Conservation (phyloP, 768 basidiomycete genomes). For the Lentinus tigrinus region DNA sequence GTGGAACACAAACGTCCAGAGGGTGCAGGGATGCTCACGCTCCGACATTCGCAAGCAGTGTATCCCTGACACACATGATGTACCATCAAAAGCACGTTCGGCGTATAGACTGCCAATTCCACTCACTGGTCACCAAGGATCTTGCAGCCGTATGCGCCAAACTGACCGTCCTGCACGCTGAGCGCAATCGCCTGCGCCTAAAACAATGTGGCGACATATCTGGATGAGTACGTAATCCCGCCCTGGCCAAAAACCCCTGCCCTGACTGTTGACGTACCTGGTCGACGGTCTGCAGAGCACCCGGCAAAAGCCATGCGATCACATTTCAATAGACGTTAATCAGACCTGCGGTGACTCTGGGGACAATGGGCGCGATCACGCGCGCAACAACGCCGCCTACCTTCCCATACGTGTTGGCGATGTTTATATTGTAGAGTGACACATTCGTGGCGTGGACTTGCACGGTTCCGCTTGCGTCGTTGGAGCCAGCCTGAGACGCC, state of each 20-base stretch:
- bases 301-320: neutral
- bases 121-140: conserved; percentile 22
- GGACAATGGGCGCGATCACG: conserved; percentile 5
- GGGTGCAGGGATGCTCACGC: conserved; percentile 9
- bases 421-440: conserved; percentile 25
- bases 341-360: neutral
- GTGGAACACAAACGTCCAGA: neutral
- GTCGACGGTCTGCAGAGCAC: conserved; percentile 12
- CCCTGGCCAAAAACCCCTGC: neutral
- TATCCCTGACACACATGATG: conserved; percentile 14
- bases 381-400: neutral
- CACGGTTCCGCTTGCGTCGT: conserved; percentile 27
- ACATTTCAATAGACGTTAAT: neutral
- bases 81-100: neutral
- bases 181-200: conserved; percentile 25
- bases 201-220: no score
- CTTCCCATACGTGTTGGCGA: conserved; percentile 26
- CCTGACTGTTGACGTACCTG: conserved; percentile 7
- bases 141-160: conserved; percentile 24
- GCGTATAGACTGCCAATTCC: neutral
- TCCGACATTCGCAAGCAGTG: conserved; percentile 22
- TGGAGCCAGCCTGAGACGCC: conserved; percentile 25
- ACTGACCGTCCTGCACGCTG: conserved; percentile 19
- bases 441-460: conserved; percentile 23
- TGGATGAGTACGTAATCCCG: conserved; percentile 8